A percentile compares a stretch with the other conserved stretches of the same genome.
Evolutionary conservation across 202 grass and related monocot genomes (phyloP).

Genomic region (Schoenoplectus tabernaemontani): DNA sequence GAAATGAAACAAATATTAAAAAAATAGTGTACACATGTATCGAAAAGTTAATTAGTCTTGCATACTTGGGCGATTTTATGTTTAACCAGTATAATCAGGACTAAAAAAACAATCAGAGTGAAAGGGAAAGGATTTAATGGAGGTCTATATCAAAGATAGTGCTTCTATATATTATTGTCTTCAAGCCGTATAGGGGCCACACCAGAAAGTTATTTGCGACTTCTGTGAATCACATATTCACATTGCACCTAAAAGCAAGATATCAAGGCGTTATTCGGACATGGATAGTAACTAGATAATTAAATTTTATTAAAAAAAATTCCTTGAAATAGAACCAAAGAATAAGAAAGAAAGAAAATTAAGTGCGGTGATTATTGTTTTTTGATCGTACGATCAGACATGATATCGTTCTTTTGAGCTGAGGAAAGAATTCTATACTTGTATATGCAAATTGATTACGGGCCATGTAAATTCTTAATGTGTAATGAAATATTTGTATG

Average conservation of each 20-base stretch:
- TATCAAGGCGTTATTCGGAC: too few relatives aligned
- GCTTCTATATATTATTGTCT: neutral
- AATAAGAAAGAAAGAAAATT: neutral
- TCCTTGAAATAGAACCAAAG: neutral
- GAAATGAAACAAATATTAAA: neutral
- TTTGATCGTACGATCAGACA: too few relatives aligned
- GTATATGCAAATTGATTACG: neutral
- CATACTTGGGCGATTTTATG: neutral
- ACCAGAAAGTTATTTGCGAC: neutral
- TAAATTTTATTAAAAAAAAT: neutral
- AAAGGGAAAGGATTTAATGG: neutral
- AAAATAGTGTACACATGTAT: neutral
- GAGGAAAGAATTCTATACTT: too few relatives aligned
- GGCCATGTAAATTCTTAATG: too few relatives aligned
- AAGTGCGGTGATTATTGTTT: neutral
- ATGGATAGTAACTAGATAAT: neutral
- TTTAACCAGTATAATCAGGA: neutral
- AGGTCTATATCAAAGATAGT: neutral
- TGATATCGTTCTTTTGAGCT: too few relatives aligned
- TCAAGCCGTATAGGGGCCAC: neutral
- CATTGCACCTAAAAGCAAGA: neutral
- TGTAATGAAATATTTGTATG: too few relatives aligned
- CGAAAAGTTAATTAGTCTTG: neutral
- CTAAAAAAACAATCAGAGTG: neutral
- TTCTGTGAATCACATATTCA: slow-evolving; percentile 12